phyloP scores from a whole-genome alignment of 331 rosid genomes.

The Acacia concinna region DNA sequence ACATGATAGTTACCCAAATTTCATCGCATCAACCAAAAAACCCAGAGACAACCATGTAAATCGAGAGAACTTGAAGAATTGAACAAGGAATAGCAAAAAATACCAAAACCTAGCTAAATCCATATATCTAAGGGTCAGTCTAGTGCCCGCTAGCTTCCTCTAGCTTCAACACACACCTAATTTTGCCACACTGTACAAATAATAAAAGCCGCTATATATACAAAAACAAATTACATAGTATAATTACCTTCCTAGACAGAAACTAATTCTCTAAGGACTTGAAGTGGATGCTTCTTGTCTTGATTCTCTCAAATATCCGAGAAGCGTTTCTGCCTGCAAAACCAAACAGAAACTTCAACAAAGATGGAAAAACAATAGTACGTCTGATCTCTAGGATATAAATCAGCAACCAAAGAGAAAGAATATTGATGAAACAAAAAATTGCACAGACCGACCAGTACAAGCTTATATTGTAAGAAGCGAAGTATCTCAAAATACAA shows the following conservation, averaged over 20 bases:
- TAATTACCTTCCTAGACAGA: slow-evolving; percentile 50
- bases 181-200: slow-evolving; percentile 77
- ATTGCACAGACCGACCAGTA: neutral
- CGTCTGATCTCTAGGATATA: neutral
- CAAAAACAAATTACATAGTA: slow-evolving; percentile 50
- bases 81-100: slow-evolving; percentile 36
- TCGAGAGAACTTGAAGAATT: slow-evolving; percentile 36
- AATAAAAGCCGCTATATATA: slow-evolving; percentile 54
- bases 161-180: slow-evolving; percentile 48
- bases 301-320: slow-evolving; percentile 89
- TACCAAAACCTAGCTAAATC: slow-evolving; percentile 62
- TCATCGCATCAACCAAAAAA: slow-evolving; percentile 49
- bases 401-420: neutral
- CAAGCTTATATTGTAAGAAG: neutral
- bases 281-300: slow-evolving; percentile 90
- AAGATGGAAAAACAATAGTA: neutral
- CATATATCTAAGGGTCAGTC: slow-evolving; percentile 74
- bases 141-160: slow-evolving; percentile 49
- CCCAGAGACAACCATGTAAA: slow-evolving; percentile 50
- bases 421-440: neutral
- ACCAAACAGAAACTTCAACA: slow-evolving; percentile 25
- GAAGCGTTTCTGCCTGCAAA: slow-evolving; percentile 94
- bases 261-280: slow-evolving; percentile 47
- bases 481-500: neutral
- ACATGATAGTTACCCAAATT: slow-evolving; percentile 45